phyloP scores from a whole-genome alignment of 257 asterid species.

The Primulina huaijiensis region DNA sequence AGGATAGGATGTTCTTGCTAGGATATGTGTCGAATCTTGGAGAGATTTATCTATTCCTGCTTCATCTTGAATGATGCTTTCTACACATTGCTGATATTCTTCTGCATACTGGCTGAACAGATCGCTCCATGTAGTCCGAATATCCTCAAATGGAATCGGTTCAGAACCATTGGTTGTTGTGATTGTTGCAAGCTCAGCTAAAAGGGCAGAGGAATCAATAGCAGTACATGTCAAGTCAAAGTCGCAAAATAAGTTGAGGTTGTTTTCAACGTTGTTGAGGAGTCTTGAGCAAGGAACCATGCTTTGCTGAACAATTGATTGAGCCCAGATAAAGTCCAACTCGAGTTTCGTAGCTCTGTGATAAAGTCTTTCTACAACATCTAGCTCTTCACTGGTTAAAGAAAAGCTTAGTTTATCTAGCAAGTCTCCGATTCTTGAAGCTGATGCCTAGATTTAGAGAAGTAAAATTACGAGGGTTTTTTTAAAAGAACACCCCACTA shows the following conservation, averaged over 20 bases:
- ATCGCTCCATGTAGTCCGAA: constrained; percentile 42
- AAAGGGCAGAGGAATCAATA: constrained; percentile 62
- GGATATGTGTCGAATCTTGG: constrained; percentile 27
- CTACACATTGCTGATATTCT: constrained; percentile 55
- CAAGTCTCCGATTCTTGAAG: constrained; percentile 59
- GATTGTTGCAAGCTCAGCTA: constrained; percentile 62
- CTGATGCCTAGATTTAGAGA: constrained; percentile 46
- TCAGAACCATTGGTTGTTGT: constrained; percentile 36
- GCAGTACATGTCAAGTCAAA: constrained; percentile 65
- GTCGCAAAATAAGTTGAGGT: constrained; percentile 47
- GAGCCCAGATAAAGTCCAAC: constrained; percentile 56
- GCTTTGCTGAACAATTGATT: constrained; percentile 38
- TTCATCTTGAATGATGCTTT: constrained; percentile 47
- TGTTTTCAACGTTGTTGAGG: constrained; percentile 32
- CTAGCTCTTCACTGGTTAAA: constrained; percentile 68
- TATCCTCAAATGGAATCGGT: constrained; percentile 27
- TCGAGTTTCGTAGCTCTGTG: constrained; percentile 59
- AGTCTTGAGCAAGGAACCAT: constrained; percentile 49
- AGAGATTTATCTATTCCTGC: constrained; percentile 24
- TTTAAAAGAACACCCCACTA: background rate
- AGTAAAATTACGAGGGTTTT: constrained; percentile 18
- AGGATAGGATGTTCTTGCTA: background rate
- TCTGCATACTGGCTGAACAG: constrained; percentile 51
- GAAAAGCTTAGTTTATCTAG: constrained; percentile 56
- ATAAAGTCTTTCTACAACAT: constrained; percentile 61